phyloP scores from a whole-genome alignment of 2,329 filamentous ascomycete genomes.

The Emergomyces orientalis region DNA sequence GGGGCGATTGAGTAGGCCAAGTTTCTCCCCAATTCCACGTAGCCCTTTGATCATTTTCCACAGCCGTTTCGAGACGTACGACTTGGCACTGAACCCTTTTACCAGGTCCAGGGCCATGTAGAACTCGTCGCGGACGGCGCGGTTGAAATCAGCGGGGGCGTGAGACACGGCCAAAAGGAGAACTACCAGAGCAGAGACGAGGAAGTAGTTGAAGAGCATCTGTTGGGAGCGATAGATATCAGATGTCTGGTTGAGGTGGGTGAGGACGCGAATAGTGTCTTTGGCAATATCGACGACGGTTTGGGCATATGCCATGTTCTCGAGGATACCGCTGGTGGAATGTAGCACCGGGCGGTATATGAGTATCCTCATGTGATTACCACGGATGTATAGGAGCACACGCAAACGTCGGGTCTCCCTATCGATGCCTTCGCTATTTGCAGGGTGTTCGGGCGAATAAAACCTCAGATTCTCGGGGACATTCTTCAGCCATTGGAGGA shows the following conservation, averaged over 20 bases:
- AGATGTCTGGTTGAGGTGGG: conserved; percentile 51
- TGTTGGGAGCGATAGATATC: conserved; percentile 57
- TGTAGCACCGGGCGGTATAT: conserved; percentile 83
- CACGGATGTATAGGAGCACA: conserved; percentile 73
- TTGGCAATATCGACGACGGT: conserved; percentile 57
- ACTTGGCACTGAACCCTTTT: conserved; percentile 52
- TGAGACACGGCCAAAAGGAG: conserved; percentile 57
- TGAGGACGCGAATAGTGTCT: conserved; percentile 54
- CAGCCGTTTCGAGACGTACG: conserved; percentile 51
- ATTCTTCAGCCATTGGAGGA: conserved; percentile 75
- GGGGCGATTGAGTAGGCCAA: conserved; percentile 43
- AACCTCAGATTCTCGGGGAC: conserved; percentile 58
- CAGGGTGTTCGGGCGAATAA: conserved; percentile 46
- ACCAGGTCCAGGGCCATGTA: conserved; percentile 58
- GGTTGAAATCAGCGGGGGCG: conserved; percentile 52
- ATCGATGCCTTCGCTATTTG: conserved; percentile 42
- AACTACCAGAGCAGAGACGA: conserved; percentile 54
- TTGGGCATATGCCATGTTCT: conserved; percentile 63
- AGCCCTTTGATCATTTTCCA: conserved; percentile 57
- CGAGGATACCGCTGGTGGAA: conserved; percentile 71
- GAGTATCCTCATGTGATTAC: conserved; percentile 83
- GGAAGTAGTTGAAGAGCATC: conserved; percentile 58
- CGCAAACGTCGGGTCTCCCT: conserved; percentile 65
- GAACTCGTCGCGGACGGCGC: conserved; percentile 55
- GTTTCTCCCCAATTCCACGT: conserved; percentile 53